A percentile compares a stretch with the other conserved stretches of the same genome.
phyloP scores from a whole-genome alignment of 768 basidiomycete genomes.

The Tylopilus balloui region DNA sequence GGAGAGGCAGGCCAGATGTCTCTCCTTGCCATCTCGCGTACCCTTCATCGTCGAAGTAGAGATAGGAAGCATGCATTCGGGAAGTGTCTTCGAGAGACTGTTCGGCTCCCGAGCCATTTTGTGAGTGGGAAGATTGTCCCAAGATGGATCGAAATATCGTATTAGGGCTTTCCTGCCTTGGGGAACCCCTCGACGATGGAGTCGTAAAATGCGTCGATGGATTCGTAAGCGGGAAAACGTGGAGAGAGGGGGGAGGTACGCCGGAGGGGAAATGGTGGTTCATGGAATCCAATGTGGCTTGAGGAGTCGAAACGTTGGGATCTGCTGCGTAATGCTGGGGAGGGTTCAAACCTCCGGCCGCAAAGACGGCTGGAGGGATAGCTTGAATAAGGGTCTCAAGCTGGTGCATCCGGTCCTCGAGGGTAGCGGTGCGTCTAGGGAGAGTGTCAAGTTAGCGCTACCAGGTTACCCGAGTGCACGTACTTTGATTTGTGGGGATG shows the following conservation, averaged over 20 bases:
- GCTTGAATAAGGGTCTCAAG: conserved; percentile 81
- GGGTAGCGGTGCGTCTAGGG: conserved; percentile 67
- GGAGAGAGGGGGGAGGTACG: conserved; percentile 74
- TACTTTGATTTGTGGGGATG: conserved; percentile 89
- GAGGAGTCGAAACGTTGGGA: conserved; percentile 30
- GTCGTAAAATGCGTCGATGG: conserved; percentile 73
- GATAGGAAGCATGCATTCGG: conserved; percentile 70
- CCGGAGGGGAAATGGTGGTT: conserved; percentile 46
- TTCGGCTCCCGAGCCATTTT: conserved; percentile 30
- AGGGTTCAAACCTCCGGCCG: conserved; percentile 46
- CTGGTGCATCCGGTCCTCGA: conserved; percentile 87
- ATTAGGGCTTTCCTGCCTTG: conserved; percentile 45
- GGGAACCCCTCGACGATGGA: conserved; percentile 38
- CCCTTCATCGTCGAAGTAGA: conserved; percentile 85
- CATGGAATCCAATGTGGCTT: conserved; percentile 38
- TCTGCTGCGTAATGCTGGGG: conserved; percentile 33
- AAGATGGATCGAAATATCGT: conserved; percentile 40
- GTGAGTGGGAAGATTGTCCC: conserved; percentile 31
- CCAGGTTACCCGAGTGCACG: conserved; percentile 27
- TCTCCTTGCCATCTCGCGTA: conserved; percentile 90
- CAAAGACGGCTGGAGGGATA: conserved; percentile 77
- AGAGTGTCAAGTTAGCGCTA: conserved; percentile 3
- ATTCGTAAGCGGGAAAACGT: conserved; percentile 74
- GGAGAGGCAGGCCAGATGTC: conserved; percentile 84
- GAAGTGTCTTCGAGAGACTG: conserved; percentile 54